Conservation (phyloP, 257 asterid species). For the Marsdenia floribunda region DNA sequence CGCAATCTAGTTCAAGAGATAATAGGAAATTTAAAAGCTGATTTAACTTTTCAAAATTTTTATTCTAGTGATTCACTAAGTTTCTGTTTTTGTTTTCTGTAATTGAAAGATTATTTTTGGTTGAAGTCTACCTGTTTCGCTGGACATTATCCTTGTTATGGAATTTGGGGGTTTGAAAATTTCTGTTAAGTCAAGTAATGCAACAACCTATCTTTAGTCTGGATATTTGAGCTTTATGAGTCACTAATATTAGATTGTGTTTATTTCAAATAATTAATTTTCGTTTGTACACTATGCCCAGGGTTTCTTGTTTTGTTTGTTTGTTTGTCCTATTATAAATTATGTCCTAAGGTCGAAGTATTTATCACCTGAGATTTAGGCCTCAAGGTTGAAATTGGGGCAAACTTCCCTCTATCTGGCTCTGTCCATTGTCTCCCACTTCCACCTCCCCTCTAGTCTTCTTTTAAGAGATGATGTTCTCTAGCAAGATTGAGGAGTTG, state of each 20-base stretch:
- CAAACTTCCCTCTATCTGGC: neutral
- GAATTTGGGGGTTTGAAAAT: neutral
- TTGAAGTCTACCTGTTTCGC: neutral
- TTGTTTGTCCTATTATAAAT: neutral
- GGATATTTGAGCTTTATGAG: neutral
- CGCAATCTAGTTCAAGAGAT: neutral
- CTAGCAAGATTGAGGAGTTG: neutral
- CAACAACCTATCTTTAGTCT: neutral
- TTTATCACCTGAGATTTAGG: neutral
- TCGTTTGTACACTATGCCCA: neutral
- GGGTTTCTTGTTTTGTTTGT: neutral
- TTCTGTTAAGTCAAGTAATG: neutral
- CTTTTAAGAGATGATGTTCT: neutral
- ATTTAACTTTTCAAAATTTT: neutral
- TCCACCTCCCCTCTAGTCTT: neutral
- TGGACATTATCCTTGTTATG: neutral
- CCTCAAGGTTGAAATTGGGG: neutral
- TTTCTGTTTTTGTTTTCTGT: neutral
- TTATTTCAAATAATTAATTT: neutral
- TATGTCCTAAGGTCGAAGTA: neutral
- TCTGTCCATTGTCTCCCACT: neutral
- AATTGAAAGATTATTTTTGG: neutral
- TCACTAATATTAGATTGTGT: neutral
- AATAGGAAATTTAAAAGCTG: neutral
- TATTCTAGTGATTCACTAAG: neutral